phyloP scores from a whole-genome alignment of 805 yeast genomes.

The Cyberlindnera euphorbiiphila region DNA sequence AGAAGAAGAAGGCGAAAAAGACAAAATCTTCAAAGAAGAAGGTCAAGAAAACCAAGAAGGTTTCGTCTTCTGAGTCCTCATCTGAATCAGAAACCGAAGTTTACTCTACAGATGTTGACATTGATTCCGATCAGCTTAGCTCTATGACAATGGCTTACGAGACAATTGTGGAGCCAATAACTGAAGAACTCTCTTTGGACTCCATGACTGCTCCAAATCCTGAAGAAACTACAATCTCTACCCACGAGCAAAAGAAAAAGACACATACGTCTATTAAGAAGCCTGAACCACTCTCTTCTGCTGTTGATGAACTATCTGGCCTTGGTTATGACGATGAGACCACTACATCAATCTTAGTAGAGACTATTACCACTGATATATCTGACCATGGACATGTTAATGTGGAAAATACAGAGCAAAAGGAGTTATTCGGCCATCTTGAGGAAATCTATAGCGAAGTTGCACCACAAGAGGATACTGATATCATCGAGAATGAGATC shows the following conservation, averaged over 20 bases:
- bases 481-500: slow-evolving; percentile 3
- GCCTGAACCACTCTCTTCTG: too few relatives aligned
- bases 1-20: slow-evolving; percentile 12
- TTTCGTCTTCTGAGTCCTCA: not conserved
- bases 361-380: not conserved
- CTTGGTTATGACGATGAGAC: too few relatives aligned
- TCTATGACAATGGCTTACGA: slow-evolving; percentile 1
- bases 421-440: slow-evolving; percentile 5
- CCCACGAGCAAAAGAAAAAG: too few relatives aligned
- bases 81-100: not conserved
- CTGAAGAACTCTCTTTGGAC: not conserved
- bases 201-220: not conserved
- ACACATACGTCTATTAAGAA: too few relatives aligned
- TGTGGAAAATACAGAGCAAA: slow-evolving; percentile 2
- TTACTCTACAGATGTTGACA: not conserved
- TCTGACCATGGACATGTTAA: slow-evolving; percentile 3
- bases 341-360: too few relatives aligned
- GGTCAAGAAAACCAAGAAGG: slow-evolving; percentile 9
- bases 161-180: slow-evolving; percentile 1
- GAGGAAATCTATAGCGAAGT: slow-evolving; percentile 3
- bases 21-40: slow-evolving; percentile 4
- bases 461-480: slow-evolving; percentile 9
- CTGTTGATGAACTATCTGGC: too few relatives aligned
- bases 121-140: not conserved
- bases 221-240: not conserved